Evolutionary conservation across 306 rosid species (phyloP).

Genomic region (Oxytropis ochrocephala): DNA sequence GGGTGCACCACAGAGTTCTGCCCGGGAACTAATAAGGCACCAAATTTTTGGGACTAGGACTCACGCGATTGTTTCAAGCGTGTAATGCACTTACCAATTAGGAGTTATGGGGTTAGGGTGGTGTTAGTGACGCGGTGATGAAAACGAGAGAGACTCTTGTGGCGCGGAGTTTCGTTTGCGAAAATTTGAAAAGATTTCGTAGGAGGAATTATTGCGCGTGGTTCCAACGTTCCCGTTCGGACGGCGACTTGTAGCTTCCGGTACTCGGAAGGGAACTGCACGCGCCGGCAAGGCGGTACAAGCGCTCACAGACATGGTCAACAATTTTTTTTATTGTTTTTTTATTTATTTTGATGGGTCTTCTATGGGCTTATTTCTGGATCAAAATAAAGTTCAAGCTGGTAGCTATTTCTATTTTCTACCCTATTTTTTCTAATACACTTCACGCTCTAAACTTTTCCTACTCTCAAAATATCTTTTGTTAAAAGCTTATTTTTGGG

Average conservation of each 20-base stretch:
- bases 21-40: constrained; percentile 30
- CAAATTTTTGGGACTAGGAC: neutral
- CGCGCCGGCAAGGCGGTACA: constrained; percentile 34
- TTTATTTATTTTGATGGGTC: neutral
- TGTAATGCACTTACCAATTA: neutral
- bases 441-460: too few species aligned
- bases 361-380: neutral
- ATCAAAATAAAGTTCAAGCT: neutral
- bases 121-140: neutral
- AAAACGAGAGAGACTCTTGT: neutral
- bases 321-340: neutral
- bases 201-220: constrained; percentile 23
- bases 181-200: constrained; percentile 32
- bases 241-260: neutral
- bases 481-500: too few species aligned
- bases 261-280: neutral
- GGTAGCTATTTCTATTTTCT: too few species aligned
- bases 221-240: neutral
- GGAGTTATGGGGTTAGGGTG: neutral
- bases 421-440: too few species aligned
- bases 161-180: constrained; percentile 32
- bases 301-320: neutral
- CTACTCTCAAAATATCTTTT: too few species aligned
- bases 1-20: constrained; percentile 37
- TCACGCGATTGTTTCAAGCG: neutral